Percentiles rank a stretch among this genome's conserved stretches.
phyloP scores from a whole-genome alignment of 176 grass and related monocot species.

The Triticum dicoccoides region DNA sequence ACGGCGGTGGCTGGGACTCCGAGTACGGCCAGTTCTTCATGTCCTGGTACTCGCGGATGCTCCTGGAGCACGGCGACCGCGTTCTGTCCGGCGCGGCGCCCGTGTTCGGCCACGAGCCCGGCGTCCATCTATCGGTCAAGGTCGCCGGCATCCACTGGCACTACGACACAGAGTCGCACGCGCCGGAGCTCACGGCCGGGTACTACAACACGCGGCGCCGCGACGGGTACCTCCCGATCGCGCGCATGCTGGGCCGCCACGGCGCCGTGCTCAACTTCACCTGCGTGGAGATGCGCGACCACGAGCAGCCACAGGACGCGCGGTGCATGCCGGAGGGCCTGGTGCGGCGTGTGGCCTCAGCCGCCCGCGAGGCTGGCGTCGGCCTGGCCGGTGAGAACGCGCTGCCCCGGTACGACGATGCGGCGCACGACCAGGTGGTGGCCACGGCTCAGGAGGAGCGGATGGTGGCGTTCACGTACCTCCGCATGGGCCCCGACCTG shows the following conservation, averaged over 20 bases:
- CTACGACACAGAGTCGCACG: conserved; percentile 63
- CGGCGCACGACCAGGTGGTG: conserved; percentile 56
- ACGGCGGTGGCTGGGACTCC: conserved; percentile 54
- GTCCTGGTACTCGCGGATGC: conserved; percentile 71
- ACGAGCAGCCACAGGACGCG: conserved; percentile 65
- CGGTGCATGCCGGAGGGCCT: conserved; percentile 54
- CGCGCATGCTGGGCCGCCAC: conserved; percentile 33
- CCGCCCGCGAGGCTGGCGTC: conserved; percentile 36
- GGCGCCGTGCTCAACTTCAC: conserved; percentile 76
- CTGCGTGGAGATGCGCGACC: conserved; percentile 72
- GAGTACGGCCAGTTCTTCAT: conserved; percentile 77
- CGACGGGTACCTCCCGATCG: conserved; percentile 64
- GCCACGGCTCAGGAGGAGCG: conserved; percentile 42
- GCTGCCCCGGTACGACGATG: conserved; percentile 59
- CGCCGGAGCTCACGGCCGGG: conserved; percentile 61
- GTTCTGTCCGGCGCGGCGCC: conserved; percentile 43
- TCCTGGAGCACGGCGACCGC: conserved; percentile 62
- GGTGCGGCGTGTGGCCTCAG: conserved; percentile 55
- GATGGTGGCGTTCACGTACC: conserved; percentile 84
- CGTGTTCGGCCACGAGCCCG: conserved; percentile 12
- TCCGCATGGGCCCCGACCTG: conserved; percentile 56
- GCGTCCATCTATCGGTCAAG: conserved; percentile 54
- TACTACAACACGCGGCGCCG: conserved; percentile 64
- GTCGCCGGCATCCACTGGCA: conserved; percentile 87
- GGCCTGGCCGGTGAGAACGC: conserved; percentile 68